These are phyloP conservation scores for Heracleum sosnowskyi DNA, from an alignment of 129 eudicot genomes.

Conservation along the genomic window DNA sequence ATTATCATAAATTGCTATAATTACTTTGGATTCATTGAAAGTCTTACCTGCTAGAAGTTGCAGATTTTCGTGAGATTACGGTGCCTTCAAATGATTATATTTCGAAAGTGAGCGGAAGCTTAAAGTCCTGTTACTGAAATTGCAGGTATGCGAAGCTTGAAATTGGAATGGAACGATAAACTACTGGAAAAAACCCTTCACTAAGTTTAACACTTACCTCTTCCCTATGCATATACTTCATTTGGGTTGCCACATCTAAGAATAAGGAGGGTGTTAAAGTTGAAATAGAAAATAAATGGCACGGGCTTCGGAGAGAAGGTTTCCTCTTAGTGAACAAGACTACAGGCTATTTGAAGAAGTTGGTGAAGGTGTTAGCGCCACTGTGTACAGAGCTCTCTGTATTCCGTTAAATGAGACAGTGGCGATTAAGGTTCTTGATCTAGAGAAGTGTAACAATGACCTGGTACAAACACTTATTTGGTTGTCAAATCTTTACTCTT, in stretches of 20 bases:
- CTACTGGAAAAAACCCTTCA: conserved; percentile 21
- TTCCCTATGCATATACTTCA: not conserved
- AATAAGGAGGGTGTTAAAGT: conserved; percentile 19
- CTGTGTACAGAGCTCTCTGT: conserved; percentile 82
- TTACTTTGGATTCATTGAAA: not conserved
- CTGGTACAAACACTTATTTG: conserved; percentile 46
- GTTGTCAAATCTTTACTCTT: not conserved
- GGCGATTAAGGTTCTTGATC: conserved; percentile 95
- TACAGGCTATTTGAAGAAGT: conserved; percentile 78
- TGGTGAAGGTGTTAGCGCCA: conserved; percentile 97
- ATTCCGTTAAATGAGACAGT: conserved; percentile 70
- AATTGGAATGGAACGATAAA: conserved; percentile 13
- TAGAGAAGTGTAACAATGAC: conserved; percentile 90
- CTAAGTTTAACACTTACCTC: conserved; percentile 15
- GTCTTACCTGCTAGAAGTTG: not conserved
- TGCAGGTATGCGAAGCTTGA: conserved; percentile 9
- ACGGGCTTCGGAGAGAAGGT: conserved; percentile 42
- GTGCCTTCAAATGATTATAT: not conserved
- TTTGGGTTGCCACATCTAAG: conserved; percentile 21
- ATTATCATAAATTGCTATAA: not conserved
- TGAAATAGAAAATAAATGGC: conserved; percentile 40
- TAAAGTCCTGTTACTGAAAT: conserved; percentile 5
- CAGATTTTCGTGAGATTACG: not conserved
- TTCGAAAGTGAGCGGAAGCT: not conserved
- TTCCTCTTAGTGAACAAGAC: conserved; percentile 59